Evolutionary conservation across 805 yeast genomes (phyloP), one percentile per base, ranked within the genome.

Genomic region (Suhomyces canberraensis): DNA sequence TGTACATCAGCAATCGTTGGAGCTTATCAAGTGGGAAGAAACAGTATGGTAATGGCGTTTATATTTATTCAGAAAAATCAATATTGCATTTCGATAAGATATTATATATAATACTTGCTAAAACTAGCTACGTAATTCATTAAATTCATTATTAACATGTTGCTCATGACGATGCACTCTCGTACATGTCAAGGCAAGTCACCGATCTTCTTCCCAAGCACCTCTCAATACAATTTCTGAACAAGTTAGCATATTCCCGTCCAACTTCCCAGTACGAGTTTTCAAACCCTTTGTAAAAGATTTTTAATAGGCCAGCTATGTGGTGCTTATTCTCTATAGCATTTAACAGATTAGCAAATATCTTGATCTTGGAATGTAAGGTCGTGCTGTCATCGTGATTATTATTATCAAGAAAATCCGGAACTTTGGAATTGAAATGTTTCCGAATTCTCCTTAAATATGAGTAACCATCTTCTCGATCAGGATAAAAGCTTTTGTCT

Each of bases 11-110:
- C 82, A 79, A 39, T 65, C 78, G 7, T 58, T 57, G 18, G 91
- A 85, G 51, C 56, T 85, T 42, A 63, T 61, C 17, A 78, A 79
- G 54, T 84, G 88, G 80, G 85, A 83, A 43, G 66, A 69, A 16
- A 75, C 79, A 3, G 57, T 54, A 7, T 78, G 84, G 84, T 78
- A 42, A 24, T 16, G 11, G 26, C 14, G 11, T 24, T 24, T 24
- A 9, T 24, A 24, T 8, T 24, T 24, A 7, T 20, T 9, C 9
- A 20, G 22, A 7, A n/a, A n/a, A n/a, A n/a, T n/a, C n/a, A n/a
- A n/a, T n/a, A n/a, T n/a, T n/a, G n/a, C n/a, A n/a, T n/a, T n/a
- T n/a, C n/a, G n/a, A n/a, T n/a, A n/a, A n/a, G n/a, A n/a, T n/a
- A n/a, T n/a, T n/a, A n/a, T n/a, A n/a, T n/a, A n/a, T n/a, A n/a